Conservation (phyloP, 2,329 filamentous ascomycete genomes). For the Sarocladiaceae sp. region DNA sequence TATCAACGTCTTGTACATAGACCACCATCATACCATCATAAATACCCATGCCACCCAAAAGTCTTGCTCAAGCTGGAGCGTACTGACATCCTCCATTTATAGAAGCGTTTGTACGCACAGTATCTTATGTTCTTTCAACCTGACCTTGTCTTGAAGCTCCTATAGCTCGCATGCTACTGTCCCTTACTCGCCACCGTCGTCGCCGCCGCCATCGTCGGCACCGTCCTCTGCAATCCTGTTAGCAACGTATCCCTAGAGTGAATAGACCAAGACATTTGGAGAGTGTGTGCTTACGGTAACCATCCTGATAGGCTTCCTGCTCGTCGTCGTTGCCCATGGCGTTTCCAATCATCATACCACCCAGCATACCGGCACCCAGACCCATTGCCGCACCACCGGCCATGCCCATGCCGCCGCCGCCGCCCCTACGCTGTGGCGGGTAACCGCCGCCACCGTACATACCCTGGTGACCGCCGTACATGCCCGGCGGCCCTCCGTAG, state of each 20-base stretch:
- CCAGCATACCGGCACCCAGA: conserved; percentile 73
- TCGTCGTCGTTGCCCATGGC: conserved; percentile 55
- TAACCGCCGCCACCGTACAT: conserved; percentile 29
- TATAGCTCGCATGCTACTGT: background rate
- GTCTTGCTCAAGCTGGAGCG: no score
- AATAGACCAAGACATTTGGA: no score
- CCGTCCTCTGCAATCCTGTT: conserved; percentile 21
- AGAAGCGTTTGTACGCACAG: no score
- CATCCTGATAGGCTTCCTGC: conserved; percentile 47
- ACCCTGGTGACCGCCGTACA: conserved; percentile 17
- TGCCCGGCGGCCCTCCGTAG: conserved; percentile 19
- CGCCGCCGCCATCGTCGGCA: conserved; percentile 23
- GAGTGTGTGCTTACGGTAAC: conserved; percentile 36
- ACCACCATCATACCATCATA: no score
- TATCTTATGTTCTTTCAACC: no score
- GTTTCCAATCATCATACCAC: conserved; percentile 65
- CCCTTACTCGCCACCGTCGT: conserved; percentile 10
- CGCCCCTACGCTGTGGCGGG: conserved; percentile 32
- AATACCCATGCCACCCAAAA: no score
- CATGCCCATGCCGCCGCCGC: conserved; percentile 43
- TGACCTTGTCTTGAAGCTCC: no score
- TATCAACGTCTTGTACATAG: no score
- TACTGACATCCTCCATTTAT: no score
- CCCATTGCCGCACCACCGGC: conserved; percentile 71
- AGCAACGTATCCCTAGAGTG: no score